Conservation (phyloP, 2,329 filamentous ascomycete species). For the Nemania serpens region DNA sequence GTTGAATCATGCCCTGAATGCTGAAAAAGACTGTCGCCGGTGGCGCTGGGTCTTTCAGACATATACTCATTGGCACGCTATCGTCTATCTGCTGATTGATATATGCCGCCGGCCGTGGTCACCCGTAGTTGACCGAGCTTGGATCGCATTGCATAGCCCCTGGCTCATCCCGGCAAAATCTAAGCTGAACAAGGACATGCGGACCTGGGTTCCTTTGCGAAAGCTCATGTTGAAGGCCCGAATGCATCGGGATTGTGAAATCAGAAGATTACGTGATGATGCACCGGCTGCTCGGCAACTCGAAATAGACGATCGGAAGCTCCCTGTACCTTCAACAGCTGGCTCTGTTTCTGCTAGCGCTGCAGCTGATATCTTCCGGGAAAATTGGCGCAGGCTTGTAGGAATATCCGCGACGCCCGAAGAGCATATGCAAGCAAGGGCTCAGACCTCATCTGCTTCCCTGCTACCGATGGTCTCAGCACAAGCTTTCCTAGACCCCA, state of each 20-base stretch:
- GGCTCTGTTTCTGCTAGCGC: slow-evolving; percentile 36
- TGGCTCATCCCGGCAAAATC: slow-evolving; percentile 37
- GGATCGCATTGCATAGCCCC: slow-evolving; percentile 36
- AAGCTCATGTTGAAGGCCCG: slow-evolving; percentile 47
- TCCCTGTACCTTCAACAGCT: slow-evolving; percentile 39
- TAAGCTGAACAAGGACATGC: slow-evolving; percentile 38
- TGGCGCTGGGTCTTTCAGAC: slow-evolving; percentile 57
- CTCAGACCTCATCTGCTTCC: background rate
- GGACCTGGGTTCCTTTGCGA: slow-evolving; percentile 49
- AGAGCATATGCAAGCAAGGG: background rate
- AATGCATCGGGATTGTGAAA: slow-evolving; percentile 44
- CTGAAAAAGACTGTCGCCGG: slow-evolving; percentile 54
- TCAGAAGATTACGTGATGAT: slow-evolving; percentile 42
- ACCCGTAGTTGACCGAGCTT: slow-evolving; percentile 36
- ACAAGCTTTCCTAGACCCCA: background rate
- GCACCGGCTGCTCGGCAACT: slow-evolving; percentile 33
- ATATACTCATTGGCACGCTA: slow-evolving; percentile 57
- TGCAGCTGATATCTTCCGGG: slow-evolving; percentile 35
- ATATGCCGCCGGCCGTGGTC: slow-evolving; percentile 41
- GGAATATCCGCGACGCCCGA: background rate
- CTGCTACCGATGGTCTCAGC: background rate
- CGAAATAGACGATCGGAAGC: slow-evolving; percentile 37
- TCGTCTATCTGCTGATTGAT: slow-evolving; percentile 55
- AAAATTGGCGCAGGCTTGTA: slow-evolving; percentile 43
- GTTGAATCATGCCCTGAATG: slow-evolving; percentile 68